Percentiles rank a stretch among this genome's conserved stretches.
phyloP scores from a whole-genome alignment of 1,139 yeast species.

The Yamadazyma sp. region DNA sequence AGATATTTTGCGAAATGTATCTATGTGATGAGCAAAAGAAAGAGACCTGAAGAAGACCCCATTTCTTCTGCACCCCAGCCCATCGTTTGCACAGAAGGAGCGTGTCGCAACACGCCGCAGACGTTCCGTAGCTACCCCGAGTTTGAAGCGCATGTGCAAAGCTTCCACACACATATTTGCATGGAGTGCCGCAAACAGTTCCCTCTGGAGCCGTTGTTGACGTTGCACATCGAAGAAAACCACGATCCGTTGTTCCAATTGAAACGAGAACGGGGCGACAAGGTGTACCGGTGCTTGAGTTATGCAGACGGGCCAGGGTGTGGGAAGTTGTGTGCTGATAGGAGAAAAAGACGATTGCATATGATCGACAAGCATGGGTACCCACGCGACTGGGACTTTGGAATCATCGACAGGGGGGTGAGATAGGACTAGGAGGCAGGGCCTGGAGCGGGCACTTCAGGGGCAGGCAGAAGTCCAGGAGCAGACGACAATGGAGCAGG shows the following conservation, averaged over 20 bases:
- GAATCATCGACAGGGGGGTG: conserved; percentile 32
- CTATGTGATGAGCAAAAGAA: conserved; percentile 14
- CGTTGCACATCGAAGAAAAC: conserved; percentile 51
- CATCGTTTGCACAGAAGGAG: not conserved
- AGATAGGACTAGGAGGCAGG: not conserved
- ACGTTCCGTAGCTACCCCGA: conserved; percentile 19
- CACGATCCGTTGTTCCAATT: conserved; percentile 52
- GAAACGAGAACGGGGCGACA: conserved; percentile 36
- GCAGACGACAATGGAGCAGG: not conserved
- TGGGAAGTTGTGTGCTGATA: conserved; percentile 28
- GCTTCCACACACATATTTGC: conserved; percentile 33
- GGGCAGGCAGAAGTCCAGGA: not conserved
- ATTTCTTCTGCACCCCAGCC: not conserved
- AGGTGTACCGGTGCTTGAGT: conserved; percentile 42
- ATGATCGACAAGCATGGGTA: conserved; percentile 50
- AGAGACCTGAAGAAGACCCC: conserved; percentile 11
- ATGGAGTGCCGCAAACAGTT: conserved; percentile 40
- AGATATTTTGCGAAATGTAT: not conserved
- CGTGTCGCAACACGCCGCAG: conserved; percentile 3
- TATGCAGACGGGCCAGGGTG: conserved; percentile 24
- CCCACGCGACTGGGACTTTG: conserved; percentile 43
- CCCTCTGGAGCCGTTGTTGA: conserved; percentile 38
- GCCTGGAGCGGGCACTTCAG: not conserved
- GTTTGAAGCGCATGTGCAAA: conserved; percentile 32
- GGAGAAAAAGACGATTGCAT: conserved; percentile 43